Evolutionary conservation across 2,329 filamentous ascomycete species (phyloP).

Genomic region (Verticillium longisporum): DNA sequence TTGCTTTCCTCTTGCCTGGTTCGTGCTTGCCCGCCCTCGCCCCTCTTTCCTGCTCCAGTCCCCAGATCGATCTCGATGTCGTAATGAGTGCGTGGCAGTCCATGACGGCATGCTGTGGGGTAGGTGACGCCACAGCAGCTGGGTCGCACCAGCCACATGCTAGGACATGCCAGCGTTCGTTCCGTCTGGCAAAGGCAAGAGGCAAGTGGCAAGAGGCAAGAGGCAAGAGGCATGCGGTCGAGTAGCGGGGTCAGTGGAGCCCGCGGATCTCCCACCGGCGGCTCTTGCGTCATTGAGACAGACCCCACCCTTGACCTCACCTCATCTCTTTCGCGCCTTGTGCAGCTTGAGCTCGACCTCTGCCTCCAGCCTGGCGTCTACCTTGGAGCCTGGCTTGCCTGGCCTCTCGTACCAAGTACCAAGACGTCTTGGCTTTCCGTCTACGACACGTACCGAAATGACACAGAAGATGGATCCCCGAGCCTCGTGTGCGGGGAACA

Average conservation of each 20-base stretch:
- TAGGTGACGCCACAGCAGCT: conserved; percentile 10
- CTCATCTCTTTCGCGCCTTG: neutral
- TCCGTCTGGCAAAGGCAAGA: neutral
- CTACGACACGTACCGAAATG: neutral
- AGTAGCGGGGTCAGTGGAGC: too few relatives aligned
- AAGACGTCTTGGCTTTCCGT: neutral
- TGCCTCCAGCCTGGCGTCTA: neutral
- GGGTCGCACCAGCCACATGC: conserved; percentile 1
- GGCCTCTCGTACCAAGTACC: neutral
- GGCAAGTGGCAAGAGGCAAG: too few relatives aligned
- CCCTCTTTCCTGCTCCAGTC: neutral
- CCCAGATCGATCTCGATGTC: neutral
- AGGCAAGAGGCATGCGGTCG: too few relatives aligned
- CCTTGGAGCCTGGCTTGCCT: too few relatives aligned
- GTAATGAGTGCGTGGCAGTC: neutral
- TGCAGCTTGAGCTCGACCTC: neutral
- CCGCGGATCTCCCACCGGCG: neutral
- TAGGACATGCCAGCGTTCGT: neutral
- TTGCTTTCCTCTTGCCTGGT: too few relatives aligned
- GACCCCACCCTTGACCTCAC: neutral
- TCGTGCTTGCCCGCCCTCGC: neutral
- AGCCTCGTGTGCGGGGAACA: neutral
- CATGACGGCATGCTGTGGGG: conserved; percentile 12
- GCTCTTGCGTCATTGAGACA: neutral
- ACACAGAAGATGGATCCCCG: neutral